Evolutionary conservation across 2,329 filamentous ascomycete genomes (phyloP).

Genomic region (Decorospora gaudefroyi): DNA sequence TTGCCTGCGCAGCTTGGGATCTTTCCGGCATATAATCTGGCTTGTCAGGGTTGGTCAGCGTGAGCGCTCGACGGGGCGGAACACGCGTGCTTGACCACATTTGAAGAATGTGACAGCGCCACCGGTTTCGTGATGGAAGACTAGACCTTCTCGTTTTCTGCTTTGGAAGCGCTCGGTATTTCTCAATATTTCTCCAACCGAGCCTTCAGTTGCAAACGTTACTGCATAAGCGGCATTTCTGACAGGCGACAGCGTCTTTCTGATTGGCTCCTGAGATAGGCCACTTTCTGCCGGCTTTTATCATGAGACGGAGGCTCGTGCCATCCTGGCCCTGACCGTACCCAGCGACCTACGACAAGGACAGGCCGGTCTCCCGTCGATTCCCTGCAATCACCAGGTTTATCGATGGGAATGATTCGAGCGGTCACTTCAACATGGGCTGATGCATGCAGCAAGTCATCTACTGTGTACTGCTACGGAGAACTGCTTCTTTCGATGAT

Average conservation of each 20-base stretch:
- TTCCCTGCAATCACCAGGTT: conserved; percentile 32
- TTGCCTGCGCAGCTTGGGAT: conserved; percentile 30
- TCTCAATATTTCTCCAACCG: conserved; percentile 42
- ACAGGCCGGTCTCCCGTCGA: conserved; percentile 37
- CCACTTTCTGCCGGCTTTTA: conserved; percentile 40
- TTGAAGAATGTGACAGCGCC: conserved; percentile 26
- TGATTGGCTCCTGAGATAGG: conserved; percentile 33
- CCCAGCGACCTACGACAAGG: conserved; percentile 35
- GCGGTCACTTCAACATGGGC: conserved; percentile 43
- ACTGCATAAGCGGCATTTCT: conserved; percentile 47
- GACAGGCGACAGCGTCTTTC: conserved; percentile 22
- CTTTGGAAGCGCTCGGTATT: conserved; percentile 46
- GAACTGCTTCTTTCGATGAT: conserved; percentile 31
- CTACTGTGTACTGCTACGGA: conserved; percentile 23
- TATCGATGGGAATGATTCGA: conserved; percentile 36
- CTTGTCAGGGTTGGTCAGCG: conserved; percentile 11
- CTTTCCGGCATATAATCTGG: conserved; percentile 17
- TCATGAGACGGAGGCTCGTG: conserved; percentile 34
- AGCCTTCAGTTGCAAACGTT: conserved; percentile 42
- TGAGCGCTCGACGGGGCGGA: conserved; percentile 22
- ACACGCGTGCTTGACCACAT: conserved; percentile 22
- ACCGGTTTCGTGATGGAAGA: conserved; percentile 27
- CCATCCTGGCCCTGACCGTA: conserved; percentile 36
- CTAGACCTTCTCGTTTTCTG: conserved; percentile 23
- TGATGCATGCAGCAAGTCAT: conserved; percentile 42